phyloP scores from a whole-genome alignment of 169 alveolate genomes.

The Perkinsus chesapeaki region DNA sequence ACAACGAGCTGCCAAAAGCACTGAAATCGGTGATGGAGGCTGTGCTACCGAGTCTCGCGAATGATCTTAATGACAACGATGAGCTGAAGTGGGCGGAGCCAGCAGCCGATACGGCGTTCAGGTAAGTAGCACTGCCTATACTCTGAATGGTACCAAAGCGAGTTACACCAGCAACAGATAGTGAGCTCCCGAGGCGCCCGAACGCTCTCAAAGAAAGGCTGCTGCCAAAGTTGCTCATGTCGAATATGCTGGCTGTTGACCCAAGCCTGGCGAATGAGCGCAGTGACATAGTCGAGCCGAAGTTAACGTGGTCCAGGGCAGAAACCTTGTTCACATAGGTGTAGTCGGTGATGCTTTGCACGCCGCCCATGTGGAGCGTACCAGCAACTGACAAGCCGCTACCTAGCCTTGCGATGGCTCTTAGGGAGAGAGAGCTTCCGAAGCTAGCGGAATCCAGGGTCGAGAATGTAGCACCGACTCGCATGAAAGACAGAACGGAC shows the following conservation, averaged over 20 bases:
- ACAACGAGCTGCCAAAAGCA: neutral
- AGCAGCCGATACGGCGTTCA: neutral
- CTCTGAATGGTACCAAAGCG: neutral
- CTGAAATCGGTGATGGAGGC: neutral
- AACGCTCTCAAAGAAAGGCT: neutral
- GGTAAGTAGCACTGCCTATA: too few species aligned
- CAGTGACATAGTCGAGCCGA: neutral
- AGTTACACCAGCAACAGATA: neutral
- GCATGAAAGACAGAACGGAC: neutral
- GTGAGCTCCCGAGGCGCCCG: neutral
- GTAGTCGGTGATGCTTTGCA: neutral
- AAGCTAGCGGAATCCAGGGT: slow-evolving; percentile 7
- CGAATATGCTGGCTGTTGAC: neutral
- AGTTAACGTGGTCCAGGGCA: neutral
- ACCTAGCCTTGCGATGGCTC: neutral
- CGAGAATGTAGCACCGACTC: neutral
- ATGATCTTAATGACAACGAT: neutral
- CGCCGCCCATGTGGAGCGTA: neutral
- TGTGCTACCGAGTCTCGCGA: neutral
- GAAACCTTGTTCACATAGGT: neutral
- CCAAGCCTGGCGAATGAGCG: neutral
- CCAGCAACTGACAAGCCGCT: neutral
- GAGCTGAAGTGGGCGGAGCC: neutral
- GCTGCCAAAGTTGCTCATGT: neutral
- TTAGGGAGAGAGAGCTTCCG: slow-evolving; percentile 6